Evolutionary conservation across 768 basidiomycete genomes (phyloP).

Genomic region (Lactarius vividus): DNA sequence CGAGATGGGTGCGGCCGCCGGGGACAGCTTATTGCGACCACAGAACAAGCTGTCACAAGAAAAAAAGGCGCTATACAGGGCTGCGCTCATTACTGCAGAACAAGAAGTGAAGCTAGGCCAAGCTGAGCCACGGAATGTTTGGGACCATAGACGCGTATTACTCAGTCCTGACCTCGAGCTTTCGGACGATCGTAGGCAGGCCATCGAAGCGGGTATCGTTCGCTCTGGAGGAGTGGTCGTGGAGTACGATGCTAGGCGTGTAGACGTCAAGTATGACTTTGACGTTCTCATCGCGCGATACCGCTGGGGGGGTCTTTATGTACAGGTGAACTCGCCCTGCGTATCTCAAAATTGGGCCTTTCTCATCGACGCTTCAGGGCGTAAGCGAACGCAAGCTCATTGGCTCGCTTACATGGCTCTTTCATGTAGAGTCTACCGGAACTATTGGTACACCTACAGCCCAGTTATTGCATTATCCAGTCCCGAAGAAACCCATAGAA

Average conservation of each 20-base stretch:
- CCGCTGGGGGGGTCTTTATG: conserved; percentile 67
- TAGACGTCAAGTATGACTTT: conserved; percentile 45
- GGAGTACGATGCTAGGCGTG: conserved; percentile 37
- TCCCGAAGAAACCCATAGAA: conserved; percentile 58
- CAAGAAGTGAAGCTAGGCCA: conserved; percentile 26
- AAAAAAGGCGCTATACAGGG: conserved; percentile 39
- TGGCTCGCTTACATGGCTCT: conserved; percentile 81
- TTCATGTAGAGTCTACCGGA: conserved; percentile 68
- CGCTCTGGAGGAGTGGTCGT: conserved; percentile 57
- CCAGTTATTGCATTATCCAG: conserved; percentile 82
- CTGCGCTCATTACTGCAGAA: conserved; percentile 31
- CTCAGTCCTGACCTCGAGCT: conserved; percentile 61
- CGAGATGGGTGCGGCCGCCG: conserved; percentile 27
- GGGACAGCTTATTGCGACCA: conserved; percentile 31
- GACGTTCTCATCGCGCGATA: conserved; percentile 75
- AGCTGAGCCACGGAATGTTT: conserved; percentile 42
- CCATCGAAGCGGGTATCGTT: conserved; percentile 57
- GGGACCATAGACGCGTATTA: conserved; percentile 58
- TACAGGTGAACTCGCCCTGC: conserved; percentile 44
- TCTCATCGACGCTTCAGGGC: conserved; percentile 46
- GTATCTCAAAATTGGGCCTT: background rate
- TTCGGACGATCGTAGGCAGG: conserved; percentile 44
- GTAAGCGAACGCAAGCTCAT: conserved; percentile 55
- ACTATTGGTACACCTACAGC: conserved; percentile 61
- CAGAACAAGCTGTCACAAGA: conserved; percentile 36